phyloP scores from a whole-genome alignment of 441 rosid species.

The Aquilaria agallochum region DNA sequence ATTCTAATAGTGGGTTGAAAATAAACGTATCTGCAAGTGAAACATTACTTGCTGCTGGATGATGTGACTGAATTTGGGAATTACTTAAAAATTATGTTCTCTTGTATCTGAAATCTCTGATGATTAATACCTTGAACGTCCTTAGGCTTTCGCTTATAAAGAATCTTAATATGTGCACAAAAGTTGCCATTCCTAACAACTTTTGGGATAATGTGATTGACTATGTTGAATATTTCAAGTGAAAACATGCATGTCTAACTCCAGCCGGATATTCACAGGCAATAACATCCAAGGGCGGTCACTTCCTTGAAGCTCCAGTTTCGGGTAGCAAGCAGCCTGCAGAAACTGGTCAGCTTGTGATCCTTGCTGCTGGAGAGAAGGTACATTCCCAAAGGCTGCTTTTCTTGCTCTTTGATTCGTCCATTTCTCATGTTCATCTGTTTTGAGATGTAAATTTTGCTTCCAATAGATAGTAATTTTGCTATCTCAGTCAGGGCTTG shows the following conservation, averaged over 20 bases:
- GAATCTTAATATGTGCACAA: no score
- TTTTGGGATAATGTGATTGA: no score
- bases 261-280: slow-evolving; percentile 41
- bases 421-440: neutral
- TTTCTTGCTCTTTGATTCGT: neutral
- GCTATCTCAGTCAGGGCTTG: slow-evolving; percentile 2
- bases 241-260: neutral
- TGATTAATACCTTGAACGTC: no score
- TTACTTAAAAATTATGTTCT: no score
- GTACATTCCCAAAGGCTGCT: slow-evolving; percentile 23
- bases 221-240: no score
- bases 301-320: slow-evolving; percentile 90
- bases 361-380: slow-evolving; percentile 96
- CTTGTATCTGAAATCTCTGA: no score
- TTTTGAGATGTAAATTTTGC: neutral
- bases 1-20: no score
- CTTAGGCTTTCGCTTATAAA: no score
- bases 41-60: no score
- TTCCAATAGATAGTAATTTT: neutral
- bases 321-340: slow-evolving; percentile 98
- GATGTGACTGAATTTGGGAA: no score
- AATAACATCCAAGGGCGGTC: slow-evolving; percentile 70
- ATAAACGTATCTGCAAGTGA: no score
- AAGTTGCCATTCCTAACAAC: no score
- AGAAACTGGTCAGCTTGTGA: slow-evolving; percentile 90